Percentiles rank a stretch among this genome's conserved stretches.
phyloP scores from a whole-genome alignment of 2,329 filamentous ascomycete genomes.

The Epicoccum sorghinum region DNA sequence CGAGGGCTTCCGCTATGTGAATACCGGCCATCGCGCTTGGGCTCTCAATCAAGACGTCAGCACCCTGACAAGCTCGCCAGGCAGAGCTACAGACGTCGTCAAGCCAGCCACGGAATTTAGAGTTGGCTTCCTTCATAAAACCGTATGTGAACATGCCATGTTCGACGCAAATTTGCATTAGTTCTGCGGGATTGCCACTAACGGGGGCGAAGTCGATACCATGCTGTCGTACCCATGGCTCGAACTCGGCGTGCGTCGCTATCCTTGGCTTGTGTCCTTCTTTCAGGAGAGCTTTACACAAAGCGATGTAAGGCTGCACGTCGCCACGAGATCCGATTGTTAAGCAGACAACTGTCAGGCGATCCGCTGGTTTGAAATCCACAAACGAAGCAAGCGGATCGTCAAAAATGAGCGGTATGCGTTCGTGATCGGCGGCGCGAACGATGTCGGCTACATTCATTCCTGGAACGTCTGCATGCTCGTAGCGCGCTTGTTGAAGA shows the following conservation, averaged over 20 bases:
- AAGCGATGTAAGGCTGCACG: constrained; percentile 95
- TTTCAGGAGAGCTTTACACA: constrained; percentile 86
- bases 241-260: constrained; percentile 90
- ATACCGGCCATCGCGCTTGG: constrained; percentile 97
- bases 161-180: constrained; percentile 96
- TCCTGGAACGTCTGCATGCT: constrained; percentile 23
- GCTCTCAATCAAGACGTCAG: constrained; percentile 91
- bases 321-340: constrained; percentile 96
- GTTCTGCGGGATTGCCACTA: constrained; percentile 87
- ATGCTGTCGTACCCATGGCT: constrained; percentile 85
- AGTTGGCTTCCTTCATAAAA: constrained; percentile 82
- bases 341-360: constrained; percentile 85
- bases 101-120: constrained; percentile 85
- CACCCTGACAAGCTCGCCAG: constrained; percentile 82
- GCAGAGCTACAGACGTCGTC: constrained; percentile 84
- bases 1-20: constrained; percentile 91
- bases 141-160: constrained; percentile 96
- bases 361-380: constrained; percentile 83
- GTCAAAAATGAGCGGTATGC: constrained; percentile 83
- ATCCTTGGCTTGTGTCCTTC: constrained; percentile 89
- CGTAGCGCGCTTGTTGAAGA: constrained; percentile 73
- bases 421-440: constrained; percentile 54
- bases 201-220: constrained; percentile 92
- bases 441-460: constrained; percentile 37
- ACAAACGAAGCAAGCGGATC: constrained; percentile 86